Conservation (phyloP, 345 rosid species). For the Syzygium grande region DNA sequence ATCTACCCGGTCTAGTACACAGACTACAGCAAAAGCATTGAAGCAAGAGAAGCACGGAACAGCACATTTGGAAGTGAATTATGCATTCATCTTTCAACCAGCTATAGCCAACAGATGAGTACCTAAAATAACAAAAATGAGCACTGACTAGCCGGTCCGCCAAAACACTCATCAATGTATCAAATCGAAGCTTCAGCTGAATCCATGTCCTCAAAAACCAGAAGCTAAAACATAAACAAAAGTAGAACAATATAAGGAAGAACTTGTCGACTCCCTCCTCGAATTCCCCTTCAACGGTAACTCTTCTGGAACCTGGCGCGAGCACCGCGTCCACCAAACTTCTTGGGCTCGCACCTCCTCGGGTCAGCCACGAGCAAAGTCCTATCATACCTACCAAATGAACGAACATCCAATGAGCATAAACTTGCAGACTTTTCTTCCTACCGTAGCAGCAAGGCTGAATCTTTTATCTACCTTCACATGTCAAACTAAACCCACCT, state of each 20-base stretch:
- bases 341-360: conserved; percentile 92
- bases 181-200: not conserved
- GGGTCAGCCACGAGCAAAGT: conserved; percentile 90
- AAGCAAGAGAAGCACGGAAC: not conserved
- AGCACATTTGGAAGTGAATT: not conserved
- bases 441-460: not conserved
- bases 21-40: not conserved
- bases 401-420: not conserved
- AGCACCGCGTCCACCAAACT: conserved; percentile 95
- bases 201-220: not conserved
- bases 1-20: not conserved
- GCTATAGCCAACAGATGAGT: not conserved
- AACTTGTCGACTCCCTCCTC: not conserved
- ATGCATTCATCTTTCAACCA: not conserved
- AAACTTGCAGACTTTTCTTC: not conserved
- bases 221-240: not conserved
- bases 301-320: conserved; percentile 93
- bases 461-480: not conserved
- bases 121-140: not conserved
- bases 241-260: not conserved
- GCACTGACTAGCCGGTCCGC: not conserved
- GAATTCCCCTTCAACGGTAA: conserved; percentile 50
- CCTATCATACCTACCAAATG: conserved; percentile 35
- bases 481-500: not conserved
- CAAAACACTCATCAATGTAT: not conserved